phyloP scores from a whole-genome alignment of 1,284 basidiomycete genomes.

The Neolentinus lepideus region DNA sequence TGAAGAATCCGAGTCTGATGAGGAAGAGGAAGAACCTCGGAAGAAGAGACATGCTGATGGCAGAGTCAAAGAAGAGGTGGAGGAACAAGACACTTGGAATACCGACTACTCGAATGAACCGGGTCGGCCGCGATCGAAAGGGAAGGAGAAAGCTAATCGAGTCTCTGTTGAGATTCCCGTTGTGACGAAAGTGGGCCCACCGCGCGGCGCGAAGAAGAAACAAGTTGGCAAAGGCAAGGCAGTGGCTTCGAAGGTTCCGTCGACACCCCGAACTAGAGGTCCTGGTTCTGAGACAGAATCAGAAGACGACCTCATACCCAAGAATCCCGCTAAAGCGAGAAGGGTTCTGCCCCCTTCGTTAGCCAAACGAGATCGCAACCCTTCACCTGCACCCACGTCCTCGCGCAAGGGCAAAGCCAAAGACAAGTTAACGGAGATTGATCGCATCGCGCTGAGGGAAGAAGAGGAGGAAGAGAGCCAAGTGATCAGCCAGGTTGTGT shows the following conservation, averaged over 20 bases:
- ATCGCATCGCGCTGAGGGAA: not conserved
- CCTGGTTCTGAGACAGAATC: not conserved
- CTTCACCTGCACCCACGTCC: not conserved
- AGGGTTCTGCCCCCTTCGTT: not conserved
- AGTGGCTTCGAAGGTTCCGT: not conserved
- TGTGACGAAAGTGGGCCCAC: constrained; percentile 17
- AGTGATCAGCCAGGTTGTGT: not conserved
- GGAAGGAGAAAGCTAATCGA: not conserved
- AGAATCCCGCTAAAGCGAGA: not conserved
- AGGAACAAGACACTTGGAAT: not conserved
- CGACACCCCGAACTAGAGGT: not conserved
- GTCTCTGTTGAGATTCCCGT: not conserved
- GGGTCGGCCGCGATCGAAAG: not conserved
- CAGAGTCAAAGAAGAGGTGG: not conserved
- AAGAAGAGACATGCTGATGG: not conserved
- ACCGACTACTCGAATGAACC: not conserved
- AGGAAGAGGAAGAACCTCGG: not conserved
- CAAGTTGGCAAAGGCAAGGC: not conserved
- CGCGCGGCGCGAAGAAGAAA: constrained; percentile 13
- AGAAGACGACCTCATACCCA: not conserved
- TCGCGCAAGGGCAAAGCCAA: not conserved
- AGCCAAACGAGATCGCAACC: not conserved
- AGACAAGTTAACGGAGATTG: not conserved
- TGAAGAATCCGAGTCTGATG: not conserved
- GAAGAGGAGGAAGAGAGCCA: constrained; percentile 1